A percentile compares a stretch with the other conserved stretches of the same genome.
Evolutionary conservation across 1,139 yeast genomes (phyloP).

Genomic region (Taphrina wiesneri): DNA sequence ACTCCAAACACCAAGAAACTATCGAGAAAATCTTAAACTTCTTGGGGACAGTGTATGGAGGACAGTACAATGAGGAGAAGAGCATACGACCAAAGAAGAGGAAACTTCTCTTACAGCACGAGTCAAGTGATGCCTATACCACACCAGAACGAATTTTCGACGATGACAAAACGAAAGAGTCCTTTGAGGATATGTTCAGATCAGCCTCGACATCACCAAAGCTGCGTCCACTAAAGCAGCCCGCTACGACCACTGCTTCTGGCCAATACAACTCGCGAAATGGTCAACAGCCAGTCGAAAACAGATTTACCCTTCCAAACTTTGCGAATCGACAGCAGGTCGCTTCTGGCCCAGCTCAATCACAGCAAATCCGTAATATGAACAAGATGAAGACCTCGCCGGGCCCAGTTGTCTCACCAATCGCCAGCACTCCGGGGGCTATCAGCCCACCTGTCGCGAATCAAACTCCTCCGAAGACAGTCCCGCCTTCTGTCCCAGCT

Average conservation of each 20-base stretch:
- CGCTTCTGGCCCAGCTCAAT: constrained; percentile 13
- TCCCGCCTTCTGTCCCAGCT: neutral
- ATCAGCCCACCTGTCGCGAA: neutral
- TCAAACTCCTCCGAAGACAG: neutral
- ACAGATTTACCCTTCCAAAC: constrained; percentile 26
- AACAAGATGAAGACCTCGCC: constrained; percentile 20
- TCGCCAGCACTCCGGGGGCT: neutral
- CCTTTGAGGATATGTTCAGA: constrained; percentile 32
- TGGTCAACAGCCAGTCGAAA: neutral
- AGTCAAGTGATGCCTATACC: constrained; percentile 14
- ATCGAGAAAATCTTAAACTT: constrained; percentile 84
- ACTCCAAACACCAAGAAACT: constrained; percentile 81
- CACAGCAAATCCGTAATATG: constrained; percentile 17
- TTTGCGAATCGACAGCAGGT: constrained; percentile 9
- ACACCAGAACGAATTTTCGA: constrained; percentile 1
- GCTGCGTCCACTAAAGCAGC: constrained; percentile 9
- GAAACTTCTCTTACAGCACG: constrained; percentile 22
- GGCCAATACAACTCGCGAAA: neutral
- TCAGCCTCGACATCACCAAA: constrained; percentile 26
- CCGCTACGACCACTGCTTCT: constrained; percentile 1
- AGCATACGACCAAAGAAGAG: constrained; percentile 27
- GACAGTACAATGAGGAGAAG: constrained; percentile 15
- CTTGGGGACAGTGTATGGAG: constrained; percentile 49
- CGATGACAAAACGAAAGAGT: constrained; percentile 25
- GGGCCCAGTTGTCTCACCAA: neutral